Evolutionary conservation across 257 asterid species (phyloP), one percentile per base, ranked within the genome.

Genomic region (Solanum okadae): DNA sequence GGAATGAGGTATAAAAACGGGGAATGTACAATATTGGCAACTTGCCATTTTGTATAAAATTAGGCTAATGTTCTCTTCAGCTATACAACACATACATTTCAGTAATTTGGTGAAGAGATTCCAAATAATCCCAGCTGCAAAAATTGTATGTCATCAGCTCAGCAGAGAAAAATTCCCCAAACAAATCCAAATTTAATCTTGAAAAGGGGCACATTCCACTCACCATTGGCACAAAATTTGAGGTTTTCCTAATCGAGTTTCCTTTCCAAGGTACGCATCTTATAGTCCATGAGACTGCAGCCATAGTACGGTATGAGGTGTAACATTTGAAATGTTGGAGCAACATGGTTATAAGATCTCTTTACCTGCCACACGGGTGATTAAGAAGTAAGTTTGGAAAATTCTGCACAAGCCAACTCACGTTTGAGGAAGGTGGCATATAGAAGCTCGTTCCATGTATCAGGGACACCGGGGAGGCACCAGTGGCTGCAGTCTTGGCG

Each of bases 401-500:
- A 81, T 16, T 27, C 31, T 27, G 67, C 85, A 44, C 67, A 5
- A 79, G 71, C 68, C 11, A 52, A 33, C 88, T 86, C 88, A 49
- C 85, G 56, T 75, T 86, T 86, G 27, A 73, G 84, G 71, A 86
- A 73, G 73, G 22, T 34, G 22, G 85, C 85, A 35, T 73, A 86
- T 15, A 86, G 85, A 31, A 86, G 88, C 75, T 86, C 88, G 27
- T 86, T 86, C 88, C 88, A 86, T 14, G 85, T 2, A 86, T 86
- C 88, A 86, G 88, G 88, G 70, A 86, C 88, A 33, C 88, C 88
- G 12, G 88, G 88, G 27, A 86, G 88, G 27, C 88, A 86, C 88
- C 88, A 86, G 29, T 86, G 88, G 71, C 88, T 86, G 85, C 88
- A 86, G 84, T 86, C 88, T 86, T 86, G 88, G n/a, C 76, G 72